Evolutionary conservation across 768 basidiomycete species (phyloP).

Genomic region (Tulasnella sp.): DNA sequence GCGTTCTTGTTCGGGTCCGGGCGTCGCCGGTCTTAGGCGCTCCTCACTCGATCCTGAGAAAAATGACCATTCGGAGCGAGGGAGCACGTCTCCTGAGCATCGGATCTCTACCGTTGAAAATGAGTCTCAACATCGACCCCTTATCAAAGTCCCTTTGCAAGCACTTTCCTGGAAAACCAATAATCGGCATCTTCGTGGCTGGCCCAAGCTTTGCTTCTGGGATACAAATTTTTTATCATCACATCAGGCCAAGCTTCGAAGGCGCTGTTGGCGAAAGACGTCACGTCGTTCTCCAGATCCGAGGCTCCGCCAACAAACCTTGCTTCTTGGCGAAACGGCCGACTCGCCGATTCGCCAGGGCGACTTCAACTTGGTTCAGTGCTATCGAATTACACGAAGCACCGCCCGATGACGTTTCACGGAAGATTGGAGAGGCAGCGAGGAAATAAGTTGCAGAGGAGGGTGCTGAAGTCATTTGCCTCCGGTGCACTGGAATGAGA

Average conservation of each 20-base stretch:
- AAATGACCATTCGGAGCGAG: too few species aligned
- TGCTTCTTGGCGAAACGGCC: conserved; percentile 3
- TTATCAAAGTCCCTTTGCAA: conserved; percentile 41
- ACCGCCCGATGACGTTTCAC: conserved; percentile 39
- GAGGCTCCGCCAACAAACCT: background rate
- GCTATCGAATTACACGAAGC: conserved; percentile 45
- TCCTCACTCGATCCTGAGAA: too few species aligned
- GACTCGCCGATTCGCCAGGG: conserved; percentile 45
- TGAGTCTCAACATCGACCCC: conserved; percentile 40
- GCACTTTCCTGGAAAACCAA: conserved; percentile 36
- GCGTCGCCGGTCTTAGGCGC: too few species aligned
- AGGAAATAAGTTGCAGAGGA: conserved; percentile 38
- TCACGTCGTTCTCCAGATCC: conserved; percentile 39
- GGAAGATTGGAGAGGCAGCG: conserved; percentile 41
- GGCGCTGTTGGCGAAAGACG: conserved; percentile 40
- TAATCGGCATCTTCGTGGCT: conserved; percentile 49
- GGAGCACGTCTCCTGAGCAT: too few species aligned
- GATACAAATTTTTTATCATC: conserved; percentile 45
- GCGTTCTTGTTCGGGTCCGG: too few species aligned
- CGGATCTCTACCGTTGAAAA: too few species aligned
- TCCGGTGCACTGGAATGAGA: conserved; percentile 45
- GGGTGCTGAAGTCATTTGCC: conserved; percentile 38
- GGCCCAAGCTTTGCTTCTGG: conserved; percentile 40
- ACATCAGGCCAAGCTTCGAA: conserved; percentile 48
- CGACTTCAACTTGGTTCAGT: conserved; percentile 45